phyloP scores from a whole-genome alignment of 2,329 filamentous ascomycete genomes.

The Aspergillus texensis region DNA sequence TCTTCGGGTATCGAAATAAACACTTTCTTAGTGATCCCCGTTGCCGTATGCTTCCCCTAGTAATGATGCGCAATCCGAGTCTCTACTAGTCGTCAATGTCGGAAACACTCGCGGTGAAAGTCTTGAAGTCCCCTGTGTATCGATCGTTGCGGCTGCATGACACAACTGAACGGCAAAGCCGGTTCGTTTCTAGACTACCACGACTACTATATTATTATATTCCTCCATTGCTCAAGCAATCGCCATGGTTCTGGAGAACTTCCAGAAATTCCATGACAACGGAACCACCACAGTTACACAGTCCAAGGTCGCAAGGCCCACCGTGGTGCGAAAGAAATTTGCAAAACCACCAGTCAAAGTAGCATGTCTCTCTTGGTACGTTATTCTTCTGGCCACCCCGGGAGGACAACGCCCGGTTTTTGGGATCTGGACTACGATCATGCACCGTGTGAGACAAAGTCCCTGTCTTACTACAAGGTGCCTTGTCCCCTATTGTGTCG shows the following conservation, averaged over 20 bases:
- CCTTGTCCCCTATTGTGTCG: slow-evolving; percentile 8
- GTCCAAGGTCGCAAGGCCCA: slow-evolving; percentile 29
- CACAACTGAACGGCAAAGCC: slow-evolving; percentile 4
- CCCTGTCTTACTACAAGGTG: slow-evolving; percentile 12
- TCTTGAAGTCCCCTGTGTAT: slow-evolving; percentile 2
- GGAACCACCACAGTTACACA: slow-evolving; percentile 25
- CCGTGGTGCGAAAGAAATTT: slow-evolving; percentile 46
- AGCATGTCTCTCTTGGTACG: slow-evolving; percentile 48
- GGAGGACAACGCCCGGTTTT: neutral
- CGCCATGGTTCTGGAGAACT: slow-evolving; percentile 28
- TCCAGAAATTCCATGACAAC: slow-evolving; percentile 18
- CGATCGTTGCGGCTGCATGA: slow-evolving; percentile 12
- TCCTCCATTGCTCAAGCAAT: neutral
- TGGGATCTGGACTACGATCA: neutral
- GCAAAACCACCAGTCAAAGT: slow-evolving; percentile 50
- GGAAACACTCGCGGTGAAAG: neutral
- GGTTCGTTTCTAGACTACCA: neutral
- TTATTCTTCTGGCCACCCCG: slow-evolving; percentile 2
- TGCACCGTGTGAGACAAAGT: neutral
- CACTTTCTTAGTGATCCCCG: neutral
- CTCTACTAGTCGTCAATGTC: slow-evolving; percentile 9
- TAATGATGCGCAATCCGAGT: slow-evolving; percentile 15
- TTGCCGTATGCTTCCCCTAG: slow-evolving; percentile 1
- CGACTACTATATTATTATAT: slow-evolving; percentile 1
- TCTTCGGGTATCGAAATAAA: slow-evolving; percentile 17